Conservation (phyloP, 345 rosid genomes). For the Aurinia saxatilis region DNA sequence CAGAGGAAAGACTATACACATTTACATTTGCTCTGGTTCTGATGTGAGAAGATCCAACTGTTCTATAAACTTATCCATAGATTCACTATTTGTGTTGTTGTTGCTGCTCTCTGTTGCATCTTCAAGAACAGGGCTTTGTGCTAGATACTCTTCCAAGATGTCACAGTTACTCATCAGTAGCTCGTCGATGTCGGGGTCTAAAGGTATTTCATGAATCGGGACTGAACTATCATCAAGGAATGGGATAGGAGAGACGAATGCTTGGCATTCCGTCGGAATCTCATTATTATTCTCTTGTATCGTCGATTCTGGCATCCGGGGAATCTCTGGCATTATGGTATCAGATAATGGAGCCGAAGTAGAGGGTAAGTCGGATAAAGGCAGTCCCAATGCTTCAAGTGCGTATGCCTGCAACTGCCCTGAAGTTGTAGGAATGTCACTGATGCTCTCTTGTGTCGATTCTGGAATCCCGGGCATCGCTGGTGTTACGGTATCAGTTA, state of each 20-base stretch:
- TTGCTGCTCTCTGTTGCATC: too few relatives aligned
- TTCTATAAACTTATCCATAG: conserved; percentile 18
- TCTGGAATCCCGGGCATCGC: too few relatives aligned
- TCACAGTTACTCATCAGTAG: conserved; percentile 23
- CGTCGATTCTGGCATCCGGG: neutral
- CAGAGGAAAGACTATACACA: conserved; percentile 1
- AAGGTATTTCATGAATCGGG: conserved; percentile 8
- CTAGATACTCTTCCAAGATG: conserved; percentile 3
- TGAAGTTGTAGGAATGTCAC: too few relatives aligned
- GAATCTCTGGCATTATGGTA: neutral
- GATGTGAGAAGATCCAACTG: conserved; percentile 21
- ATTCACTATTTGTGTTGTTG: neutral
- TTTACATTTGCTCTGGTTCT: conserved; percentile 6
- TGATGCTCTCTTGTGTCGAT: too few relatives aligned
- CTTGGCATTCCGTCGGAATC: conserved; percentile 10
- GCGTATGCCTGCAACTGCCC: too few relatives aligned
- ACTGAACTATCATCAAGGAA: conserved; percentile 23
- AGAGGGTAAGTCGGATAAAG: conserved; percentile 2
- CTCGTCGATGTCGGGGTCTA: conserved; percentile 21
- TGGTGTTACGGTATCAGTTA: too few relatives aligned
- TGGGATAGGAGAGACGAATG: too few relatives aligned
- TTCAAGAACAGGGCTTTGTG: conserved; percentile 19
- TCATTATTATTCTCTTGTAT: conserved; percentile 6
- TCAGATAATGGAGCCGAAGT: neutral
- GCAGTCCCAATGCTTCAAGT: neutral